Evolutionary conservation across 2,329 filamentous ascomycete genomes (phyloP).

Genomic region (Ophiocordyceps sinensis): DNA sequence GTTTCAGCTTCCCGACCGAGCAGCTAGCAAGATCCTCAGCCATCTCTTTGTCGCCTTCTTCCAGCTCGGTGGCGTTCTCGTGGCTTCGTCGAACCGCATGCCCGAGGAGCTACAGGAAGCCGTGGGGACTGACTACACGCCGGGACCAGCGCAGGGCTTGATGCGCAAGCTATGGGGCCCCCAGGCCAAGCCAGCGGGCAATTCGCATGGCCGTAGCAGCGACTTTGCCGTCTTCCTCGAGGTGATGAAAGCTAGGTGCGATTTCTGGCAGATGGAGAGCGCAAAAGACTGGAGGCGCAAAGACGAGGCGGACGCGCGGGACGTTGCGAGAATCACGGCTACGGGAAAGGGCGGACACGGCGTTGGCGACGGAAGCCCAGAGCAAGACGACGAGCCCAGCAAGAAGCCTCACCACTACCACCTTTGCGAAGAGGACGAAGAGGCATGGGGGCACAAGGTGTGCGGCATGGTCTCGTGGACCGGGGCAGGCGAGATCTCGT

Average conservation of each 20-base stretch:
- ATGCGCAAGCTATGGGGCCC: slow-evolving; percentile 33
- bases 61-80: slow-evolving; percentile 64
- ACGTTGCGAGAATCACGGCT: neutral
- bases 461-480: slow-evolving; percentile 10
- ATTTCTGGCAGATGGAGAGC: slow-evolving; percentile 75
- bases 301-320: slow-evolving; percentile 20
- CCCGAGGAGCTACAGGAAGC: slow-evolving; percentile 69
- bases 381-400: slow-evolving; percentile 3
- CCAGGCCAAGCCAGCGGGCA: slow-evolving; percentile 21
- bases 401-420: slow-evolving; percentile 17
- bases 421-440: slow-evolving; percentile 11
- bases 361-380: neutral
- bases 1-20: slow-evolving; percentile 69
- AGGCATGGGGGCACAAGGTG: slow-evolving; percentile 13
- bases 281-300: slow-evolving; percentile 54
- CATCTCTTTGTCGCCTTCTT: slow-evolving; percentile 71
- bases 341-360: neutral
- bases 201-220: slow-evolving; percentile 44
- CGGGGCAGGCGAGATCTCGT: slow-evolving; percentile 13
- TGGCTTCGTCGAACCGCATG: slow-evolving; percentile 73
- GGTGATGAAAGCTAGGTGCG: slow-evolving; percentile 61
- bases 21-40: slow-evolving; percentile 64
- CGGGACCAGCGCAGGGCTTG: slow-evolving; percentile 37
- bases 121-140: slow-evolving; percentile 52
- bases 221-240: slow-evolving; percentile 68